Conservation (phyloP, 1,284 basidiomycete species). For the Trametes hirsuta region DNA sequence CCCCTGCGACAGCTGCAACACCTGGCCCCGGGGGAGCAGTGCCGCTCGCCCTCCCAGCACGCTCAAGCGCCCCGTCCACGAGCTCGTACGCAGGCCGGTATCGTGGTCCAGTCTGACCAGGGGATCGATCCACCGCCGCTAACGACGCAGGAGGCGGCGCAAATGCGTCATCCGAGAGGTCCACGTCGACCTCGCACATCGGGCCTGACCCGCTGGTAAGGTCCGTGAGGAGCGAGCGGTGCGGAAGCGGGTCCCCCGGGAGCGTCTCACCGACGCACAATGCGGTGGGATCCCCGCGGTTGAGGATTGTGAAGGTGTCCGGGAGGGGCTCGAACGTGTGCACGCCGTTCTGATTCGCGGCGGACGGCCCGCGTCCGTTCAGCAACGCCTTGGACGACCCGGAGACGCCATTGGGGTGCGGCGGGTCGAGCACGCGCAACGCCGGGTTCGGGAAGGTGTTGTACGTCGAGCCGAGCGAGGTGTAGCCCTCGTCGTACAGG, state of each 20-base stretch:
- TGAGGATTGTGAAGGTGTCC: slow-evolving; percentile 21
- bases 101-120: slow-evolving; percentile 18
- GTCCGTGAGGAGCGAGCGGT: slow-evolving; percentile 18
- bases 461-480: slow-evolving; percentile 92
- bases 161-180: slow-evolving; percentile 7
- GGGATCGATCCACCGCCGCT: not conserved
- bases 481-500: slow-evolving; percentile 95
- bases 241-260: slow-evolving; percentile 21
- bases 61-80: slow-evolving; percentile 75
- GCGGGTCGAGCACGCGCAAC: slow-evolving; percentile 49
- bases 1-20: not conserved
- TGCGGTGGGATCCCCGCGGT: slow-evolving; percentile 8
- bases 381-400: not conserved
- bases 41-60: slow-evolving; percentile 41
- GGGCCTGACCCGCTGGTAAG: slow-evolving; percentile 8
- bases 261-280: slow-evolving; percentile 22
- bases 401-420: slow-evolving; percentile 19
- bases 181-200: slow-evolving; percentile 22
- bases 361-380: not conserved
- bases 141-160: not conserved
- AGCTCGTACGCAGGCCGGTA: slow-evolving; percentile 85
- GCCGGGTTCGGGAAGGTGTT: slow-evolving; percentile 95
- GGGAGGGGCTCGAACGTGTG: slow-evolving; percentile 18
- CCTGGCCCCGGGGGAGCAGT: not conserved
- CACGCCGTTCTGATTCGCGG: not conserved